Base-by-base conservation (phyloP, 2,329 filamentous ascomycete species). In the Colletotrichum incanum region DNA sequence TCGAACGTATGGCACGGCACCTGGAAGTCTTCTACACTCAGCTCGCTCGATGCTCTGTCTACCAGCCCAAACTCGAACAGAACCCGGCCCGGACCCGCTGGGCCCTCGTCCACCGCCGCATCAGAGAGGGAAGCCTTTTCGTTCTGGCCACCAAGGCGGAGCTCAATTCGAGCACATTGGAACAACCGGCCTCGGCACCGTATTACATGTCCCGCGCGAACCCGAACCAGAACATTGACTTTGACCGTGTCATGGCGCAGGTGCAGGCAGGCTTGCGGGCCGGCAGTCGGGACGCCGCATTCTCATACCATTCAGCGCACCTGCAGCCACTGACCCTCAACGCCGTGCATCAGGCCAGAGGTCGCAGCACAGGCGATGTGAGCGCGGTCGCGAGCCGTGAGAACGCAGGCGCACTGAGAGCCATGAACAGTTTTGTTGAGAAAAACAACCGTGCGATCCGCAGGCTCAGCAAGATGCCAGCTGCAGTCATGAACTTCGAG, bases 61-160 rank as follows among this genome's bases (percentile, higher is more conserved):
- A 88, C 73, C 83, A 84, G 8, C 87, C 87, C 0, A 84, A 85
- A 69, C 81, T 89, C 7, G 88, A 89, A 75, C 81, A 80, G 26
- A 89, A 88, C 74, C 87, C 87, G 0, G 87, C 87, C 0, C 80
- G 87, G 3, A 84, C 86, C 0, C 79, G 87, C 5, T 89, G 87
- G 87, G 83, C 85, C 31, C 82, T 88, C 1, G 80, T 89, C 9
- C 82, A 84, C 0, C 82, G 84, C 43, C 85, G 83, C 60, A 82
- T 89, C 26, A 79, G 81, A 4, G 86, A 89, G 61, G 86, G 87
- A 0, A 86, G 83, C 0, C 85, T 89, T 73, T 89, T 89, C 75
- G 79, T 88, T 0, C 80, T 89, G 26, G 80, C 86, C 0, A 81
- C 83, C 56, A 80, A 79, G 5, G 78, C 82, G 6, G 76, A 79